Base-by-base conservation (phyloP, 441 rosid genomes). In the Bocquillonia castaneifolia region DNA sequence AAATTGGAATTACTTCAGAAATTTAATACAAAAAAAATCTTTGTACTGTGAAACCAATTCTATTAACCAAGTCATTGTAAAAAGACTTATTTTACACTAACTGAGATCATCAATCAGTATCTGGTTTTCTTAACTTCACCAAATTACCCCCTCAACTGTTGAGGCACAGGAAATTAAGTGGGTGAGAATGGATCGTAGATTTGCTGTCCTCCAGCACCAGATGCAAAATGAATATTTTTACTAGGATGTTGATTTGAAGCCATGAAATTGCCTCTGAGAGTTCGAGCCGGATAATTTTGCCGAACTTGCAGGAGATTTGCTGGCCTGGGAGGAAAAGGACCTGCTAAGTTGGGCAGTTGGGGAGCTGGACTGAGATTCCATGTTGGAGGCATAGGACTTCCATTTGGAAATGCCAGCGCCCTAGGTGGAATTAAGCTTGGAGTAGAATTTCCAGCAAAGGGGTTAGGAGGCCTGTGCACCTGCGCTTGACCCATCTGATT, bases 161-260 rank as follows among this genome's bases (percentile, higher is more conserved):
- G 85, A 72, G 82, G 69, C 68, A 66, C 34, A 50, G 88, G 52
- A 12, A 51, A 74, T 14, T 86, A 78, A 23, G 93, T 76, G 12
- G 97, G 99, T 17, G 92, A 90, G 65, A 94, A 94, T 26, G 97
- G 99, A 74, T 94, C 97, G 69, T 90, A 94, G 36, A 84, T 76
- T 77, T 87, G 97, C 44, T 71, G 90, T 31, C 82, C 83, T 22
- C 84, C 74, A 10, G 72, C 74, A 53, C 73, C 59, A 23, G 74
- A 68, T 29, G 66, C 74, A n/a, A 55, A 66, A 32, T 72, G 45
- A 7, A 7, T 70, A 62, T 50, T 44, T 18, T 39, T 62, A 51
- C 53, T 67, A 28, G 81, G 74, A 52, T 68, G 84, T 20, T 77
- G 91, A 45, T 68, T 84, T 6, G 76, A 72, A 48, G 71, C 78